Evolutionary conservation across 495 filamentous ascomycete species (phyloP).

Genomic region (Penicillium bialowiezense): DNA sequence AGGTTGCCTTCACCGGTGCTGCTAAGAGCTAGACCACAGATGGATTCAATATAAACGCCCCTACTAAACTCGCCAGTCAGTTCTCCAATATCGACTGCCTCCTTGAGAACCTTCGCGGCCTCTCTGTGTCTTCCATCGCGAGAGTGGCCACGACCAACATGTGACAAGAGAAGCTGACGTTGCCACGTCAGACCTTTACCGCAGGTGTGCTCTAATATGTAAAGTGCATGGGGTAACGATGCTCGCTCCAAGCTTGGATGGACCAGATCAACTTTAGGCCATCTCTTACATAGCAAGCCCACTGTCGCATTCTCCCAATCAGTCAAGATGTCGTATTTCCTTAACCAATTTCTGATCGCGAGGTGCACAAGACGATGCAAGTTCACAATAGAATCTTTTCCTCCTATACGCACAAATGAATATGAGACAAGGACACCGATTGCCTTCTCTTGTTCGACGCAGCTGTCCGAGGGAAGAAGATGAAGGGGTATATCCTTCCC

Average conservation of each 20-base stretch:
- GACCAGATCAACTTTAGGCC: conserved; percentile 15
- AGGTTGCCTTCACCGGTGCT: too few species aligned
- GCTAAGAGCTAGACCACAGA: too few species aligned
- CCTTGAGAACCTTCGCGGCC: conserved; percentile 10
- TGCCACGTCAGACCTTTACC: too few species aligned
- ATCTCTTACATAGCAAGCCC: conserved; percentile 10
- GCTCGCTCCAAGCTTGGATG: conserved; percentile 23
- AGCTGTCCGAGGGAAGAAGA: conserved; percentile 9
- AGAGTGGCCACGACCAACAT: not conserved
- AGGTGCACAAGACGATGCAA: conserved; percentile 27
- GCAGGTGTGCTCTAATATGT: conserved; percentile 9
- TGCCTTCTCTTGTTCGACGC: conserved; percentile 19
- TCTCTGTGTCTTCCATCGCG: conserved; percentile 16
- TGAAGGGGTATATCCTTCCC: conserved; percentile 17
- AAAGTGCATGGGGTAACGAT: conserved; percentile 35
- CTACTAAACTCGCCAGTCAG: too few species aligned
- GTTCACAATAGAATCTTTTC: not conserved
- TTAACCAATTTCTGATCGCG: conserved; percentile 34
- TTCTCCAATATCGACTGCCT: conserved; percentile 14
- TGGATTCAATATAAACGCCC: too few species aligned
- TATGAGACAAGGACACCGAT: conserved; percentile 33
- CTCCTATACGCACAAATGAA: conserved; percentile 21
- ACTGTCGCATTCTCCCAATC: conserved; percentile 11
- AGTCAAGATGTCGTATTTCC: not conserved
- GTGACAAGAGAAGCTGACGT: not conserved